Conservation (phyloP, 768 basidiomycete species). For the Boletus rex-veris region DNA sequence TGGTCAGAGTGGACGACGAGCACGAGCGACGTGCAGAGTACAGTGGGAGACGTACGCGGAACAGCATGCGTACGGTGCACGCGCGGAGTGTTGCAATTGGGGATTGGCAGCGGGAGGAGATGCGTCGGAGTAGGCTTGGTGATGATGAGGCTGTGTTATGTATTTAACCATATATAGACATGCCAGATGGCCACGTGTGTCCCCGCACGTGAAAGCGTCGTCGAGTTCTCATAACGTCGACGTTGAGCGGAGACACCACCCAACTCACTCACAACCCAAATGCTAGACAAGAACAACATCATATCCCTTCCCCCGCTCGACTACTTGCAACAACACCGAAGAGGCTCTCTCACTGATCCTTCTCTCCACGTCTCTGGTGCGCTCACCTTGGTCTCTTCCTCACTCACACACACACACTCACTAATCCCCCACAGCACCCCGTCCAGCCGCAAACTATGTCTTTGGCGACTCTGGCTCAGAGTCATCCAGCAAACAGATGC, state of each 20-base stretch:
- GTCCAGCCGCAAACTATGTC: conserved; percentile 64
- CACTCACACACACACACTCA: background rate
- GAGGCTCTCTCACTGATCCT: conserved; percentile 82
- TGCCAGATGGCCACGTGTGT: conserved; percentile 25
- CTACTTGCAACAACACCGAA: conserved; percentile 74
- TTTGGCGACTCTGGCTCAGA: conserved; percentile 57
- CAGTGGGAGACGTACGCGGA: conserved; percentile 42
- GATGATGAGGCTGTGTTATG: too few relatives aligned
- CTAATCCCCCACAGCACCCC: conserved; percentile 38
- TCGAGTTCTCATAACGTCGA: conserved; percentile 29
- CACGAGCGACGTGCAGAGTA: conserved; percentile 20
- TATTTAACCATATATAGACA: conserved; percentile 3
- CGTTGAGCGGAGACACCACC: too few relatives aligned
- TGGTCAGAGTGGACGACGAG: conserved; percentile 64
- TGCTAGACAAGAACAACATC: conserved; percentile 30
- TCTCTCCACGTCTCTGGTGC: conserved; percentile 52
- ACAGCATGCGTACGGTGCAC: conserved; percentile 48
- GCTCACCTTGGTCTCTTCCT: conserved; percentile 22
- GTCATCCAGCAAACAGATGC: conserved; percentile 37
- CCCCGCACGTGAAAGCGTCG: conserved; percentile 15
- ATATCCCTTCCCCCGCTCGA: conserved; percentile 73
- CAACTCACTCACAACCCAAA: background rate
- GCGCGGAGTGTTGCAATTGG: conserved; percentile 41
- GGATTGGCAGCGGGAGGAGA: conserved; percentile 32
- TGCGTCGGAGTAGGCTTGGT: conserved; percentile 13